Conservation (phyloP, 768 basidiomycete species). For the Russula sp. region DNA sequence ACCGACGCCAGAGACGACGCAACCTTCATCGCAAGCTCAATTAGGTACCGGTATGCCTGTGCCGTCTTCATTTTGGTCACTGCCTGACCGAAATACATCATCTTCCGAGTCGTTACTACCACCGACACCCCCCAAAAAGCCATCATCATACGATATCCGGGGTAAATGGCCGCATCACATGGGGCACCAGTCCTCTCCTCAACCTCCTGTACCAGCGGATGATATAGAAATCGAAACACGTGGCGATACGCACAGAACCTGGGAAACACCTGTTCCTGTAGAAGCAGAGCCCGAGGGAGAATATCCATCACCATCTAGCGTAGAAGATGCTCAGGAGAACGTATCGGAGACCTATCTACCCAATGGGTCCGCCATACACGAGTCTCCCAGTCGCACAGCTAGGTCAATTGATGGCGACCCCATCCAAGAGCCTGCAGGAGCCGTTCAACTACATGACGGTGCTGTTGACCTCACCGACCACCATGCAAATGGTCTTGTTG, state of each 20-base stretch:
- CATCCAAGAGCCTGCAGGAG: neutral
- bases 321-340: neutral
- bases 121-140: constrained; percentile 12
- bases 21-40: neutral
- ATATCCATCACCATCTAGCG: neutral
- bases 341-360: neutral
- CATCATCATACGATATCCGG: neutral
- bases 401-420: neutral
- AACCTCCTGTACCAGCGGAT: neutral
- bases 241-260: constrained; percentile 4
- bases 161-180: neutral
- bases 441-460: neutral
- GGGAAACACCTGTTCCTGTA: neutral
- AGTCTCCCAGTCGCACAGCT: neutral
- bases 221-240: constrained; percentile 14
- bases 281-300: constrained; percentile 6
- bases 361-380: neutral
- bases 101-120: constrained; percentile 1
- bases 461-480: neutral
- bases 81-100: neutral
- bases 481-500: neutral
- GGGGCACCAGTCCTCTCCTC: neutral
- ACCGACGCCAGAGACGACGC: neutral
- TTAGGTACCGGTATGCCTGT: neutral
- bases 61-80: neutral